These are phyloP conservation scores for Ehretia macrophylla DNA, from an alignment of 257 asterid species.

Conservation along the genomic window DNA sequence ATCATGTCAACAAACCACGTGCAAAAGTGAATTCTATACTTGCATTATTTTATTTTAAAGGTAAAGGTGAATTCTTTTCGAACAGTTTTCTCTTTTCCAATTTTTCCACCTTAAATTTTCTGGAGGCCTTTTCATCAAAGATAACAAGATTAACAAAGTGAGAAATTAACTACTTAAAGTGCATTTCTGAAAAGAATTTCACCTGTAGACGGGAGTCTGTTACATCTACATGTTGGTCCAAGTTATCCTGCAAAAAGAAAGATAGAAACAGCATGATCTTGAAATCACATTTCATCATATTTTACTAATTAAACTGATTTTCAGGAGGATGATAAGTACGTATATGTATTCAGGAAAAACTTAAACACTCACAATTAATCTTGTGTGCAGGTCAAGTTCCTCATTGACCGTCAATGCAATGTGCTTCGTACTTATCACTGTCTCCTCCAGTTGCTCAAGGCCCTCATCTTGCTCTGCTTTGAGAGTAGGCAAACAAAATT, in stretches of 20 bases:
- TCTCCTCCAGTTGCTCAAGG: constrained; percentile 82
- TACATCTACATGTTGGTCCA: constrained; percentile 79
- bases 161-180: neutral
- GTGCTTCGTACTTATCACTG: constrained; percentile 89
- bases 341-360: neutral
- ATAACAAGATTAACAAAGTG: neutral
- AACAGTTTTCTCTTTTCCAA: too few species aligned
- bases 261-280: constrained; percentile 8
- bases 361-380: constrained; percentile 67
- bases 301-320: neutral
- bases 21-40: too few species aligned
- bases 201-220: constrained; percentile 79
- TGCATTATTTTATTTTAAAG: too few species aligned
- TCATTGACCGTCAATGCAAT: constrained; percentile 92
- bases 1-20: too few species aligned
- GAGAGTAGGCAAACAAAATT: constrained; percentile 7
- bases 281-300: neutral
- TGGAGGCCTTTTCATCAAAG: neutral
- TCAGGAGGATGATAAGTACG: neutral
- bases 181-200: neutral
- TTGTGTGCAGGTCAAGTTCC: constrained; percentile 85
- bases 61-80: too few species aligned
- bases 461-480: constrained; percentile 91
- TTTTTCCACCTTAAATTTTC: too few species aligned
- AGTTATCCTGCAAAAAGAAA: constrained; percentile 47